Evolutionary conservation across 148 eudicot genomes (phyloP), one percentile per base, ranked within the genome.

Genomic region (Agrostemma githago): DNA sequence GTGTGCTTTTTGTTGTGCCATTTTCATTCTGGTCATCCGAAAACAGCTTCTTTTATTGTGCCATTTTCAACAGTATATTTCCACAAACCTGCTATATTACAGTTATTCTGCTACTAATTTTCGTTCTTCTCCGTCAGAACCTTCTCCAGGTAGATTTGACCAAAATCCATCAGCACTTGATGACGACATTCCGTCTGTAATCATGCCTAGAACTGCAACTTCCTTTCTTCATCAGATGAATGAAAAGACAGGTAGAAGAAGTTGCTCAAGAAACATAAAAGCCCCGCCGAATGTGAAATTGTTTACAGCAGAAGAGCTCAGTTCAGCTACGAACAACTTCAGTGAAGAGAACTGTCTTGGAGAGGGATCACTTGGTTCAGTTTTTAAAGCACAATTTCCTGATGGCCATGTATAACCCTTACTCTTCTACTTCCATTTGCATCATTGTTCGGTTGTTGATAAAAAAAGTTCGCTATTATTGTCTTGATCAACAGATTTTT

Each of bases 351-450:
- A 92, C 80, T 80, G 89, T 71, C 89, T 92, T 62, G 99, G 99
- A 80, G 92, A 90, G 82, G 99, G 99, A 77, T 90, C 99, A 39
- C 92, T 95, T 65, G 99, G 99, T 80, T 83, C 96, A 40, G 99
- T 95, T 77, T 90, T 80, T 74, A 95, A 83, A 86, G 97, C 96
- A 74, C 87, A 87, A 44, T 86, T 92, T 75, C 89, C 93, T 57
- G 86, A 88, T 79, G 92, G 93, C 71, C 87, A 81, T 70, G 99
- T 95, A 83, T 73, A 73, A 61, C 11, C 66, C 76, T 78, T 53
- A 64, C 72, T 5, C 54, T 72, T 8, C 11, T 9, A 16, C 70
- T 16, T 2, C 12, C 26, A 6, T 64, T 14, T 15, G 12, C 17
- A 53, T 4, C 11, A 56, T 48, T 16, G 38, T 68, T 34, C 8